Base-by-base conservation (phyloP, 495 filamentous ascomycete genomes). In the Friedmanniomyces simplex region DNA sequence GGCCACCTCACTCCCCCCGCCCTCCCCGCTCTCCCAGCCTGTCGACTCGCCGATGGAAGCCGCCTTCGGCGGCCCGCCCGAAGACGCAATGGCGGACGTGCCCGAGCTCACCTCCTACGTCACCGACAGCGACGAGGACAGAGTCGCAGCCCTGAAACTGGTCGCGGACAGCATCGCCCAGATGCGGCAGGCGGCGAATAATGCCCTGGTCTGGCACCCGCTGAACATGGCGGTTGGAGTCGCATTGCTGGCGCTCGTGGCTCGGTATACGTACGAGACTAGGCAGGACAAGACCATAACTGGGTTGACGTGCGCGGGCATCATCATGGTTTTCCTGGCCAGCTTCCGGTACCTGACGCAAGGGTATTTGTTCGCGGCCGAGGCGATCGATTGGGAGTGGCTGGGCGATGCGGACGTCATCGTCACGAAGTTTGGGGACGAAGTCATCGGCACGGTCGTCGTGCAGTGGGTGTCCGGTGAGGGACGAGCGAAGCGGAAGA, bases 71-170 rank as follows among this genome's bases (percentile, higher is more conserved):
- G 22, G 34, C 24, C 48, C 22, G 34, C 49, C 53, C 18, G 54
- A 60, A 25, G 59, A 63, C 30, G 59, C 65, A 4, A 51, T 63
- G 13, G 53, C 50, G 1, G 58, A 41, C 18, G 55, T 71, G 8
- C 69, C 70, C 10, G 45, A 64, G 13, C 62, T 71, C 12, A 54
- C 20, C 14, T 67, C 66, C 26, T 68, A 67, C 56, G 34, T 58
- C 1, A 62, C 68, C 8, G 57, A 75, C 6, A 57, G 67, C 20
- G 70, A 71, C n/a, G 71, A 68, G 14, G 76, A 79, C 61, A 80
- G 81, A 20, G 84, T 89, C 58, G 84, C 80, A 1, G 88, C 86
- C 10, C 75, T 94, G 25, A 78, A 87, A 69, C 74, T 91, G 16
- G 79, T 87, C 54, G 79, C 80, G 54, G 74, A 82, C 48, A 78